Base-by-base conservation (phyloP, 1,284 basidiomycete species). In the Cutaneotrichosporon cutaneum region DNA sequence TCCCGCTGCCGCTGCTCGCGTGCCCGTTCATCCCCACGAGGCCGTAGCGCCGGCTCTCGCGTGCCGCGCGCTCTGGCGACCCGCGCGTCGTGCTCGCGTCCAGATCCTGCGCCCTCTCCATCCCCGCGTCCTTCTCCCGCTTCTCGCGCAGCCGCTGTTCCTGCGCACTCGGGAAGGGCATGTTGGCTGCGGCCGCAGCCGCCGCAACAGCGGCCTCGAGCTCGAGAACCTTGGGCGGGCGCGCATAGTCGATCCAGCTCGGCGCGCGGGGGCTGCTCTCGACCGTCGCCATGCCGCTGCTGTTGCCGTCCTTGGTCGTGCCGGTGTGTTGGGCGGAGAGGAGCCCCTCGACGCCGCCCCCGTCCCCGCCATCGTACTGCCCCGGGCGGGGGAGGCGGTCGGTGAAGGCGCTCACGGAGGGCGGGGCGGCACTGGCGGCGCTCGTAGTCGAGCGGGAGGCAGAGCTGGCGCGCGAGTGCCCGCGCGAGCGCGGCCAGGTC, bases 181-280 rank as follows among this genome's bases (percentile, higher is more conserved):
- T 47, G 2, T 13, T 26, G 8, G 21, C n/a, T 8, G 44, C 21
- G 1, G 24, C 47, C 4, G 47, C 47, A 10, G 47, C 47, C 1
- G 48, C 48, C 5, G 48, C 48, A 5, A 51, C 48, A 16, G 48
- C 48, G 8, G 48, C 48, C 48, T 27, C 48, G 48, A 51, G 48
- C 26, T 51, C 48, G 16, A 30, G 48, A 27, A 30, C 18, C 27
- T 32, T 51, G 6, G 48, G 48, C 27, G 48, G 48, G 14, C 26
- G 24, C 2, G 48, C 48, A 16, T 51, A 18, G 48, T 51, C 48
- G 27, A 51, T 51, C 48, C 48, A 51, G 48, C 27, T 32, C 4
- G 48, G 48, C 9, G 48, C 48, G 13, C 48, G 22, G 5, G 47
- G 48, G 14, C 16, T 18, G 48, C 48, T 51, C 18, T 51, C 48